phyloP scores from a whole-genome alignment of 2,329 filamentous ascomycete species.

The Aspergillus transmontanensis region DNA sequence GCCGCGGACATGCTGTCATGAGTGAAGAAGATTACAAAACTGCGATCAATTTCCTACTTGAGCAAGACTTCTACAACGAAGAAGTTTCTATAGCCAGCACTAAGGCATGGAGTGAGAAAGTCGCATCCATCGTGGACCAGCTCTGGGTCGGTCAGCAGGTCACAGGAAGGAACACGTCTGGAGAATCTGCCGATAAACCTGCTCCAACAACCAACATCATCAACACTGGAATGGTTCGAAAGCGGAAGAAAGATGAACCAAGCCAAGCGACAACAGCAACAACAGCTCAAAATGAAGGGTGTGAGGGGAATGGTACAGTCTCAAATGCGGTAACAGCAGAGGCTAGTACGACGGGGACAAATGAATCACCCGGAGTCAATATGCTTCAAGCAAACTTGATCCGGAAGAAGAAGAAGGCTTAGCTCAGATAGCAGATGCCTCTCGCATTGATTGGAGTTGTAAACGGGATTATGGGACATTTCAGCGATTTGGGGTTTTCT shows the following conservation, averaged over 20 bases:
- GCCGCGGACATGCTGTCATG: slow-evolving; percentile 40
- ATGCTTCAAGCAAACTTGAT: slow-evolving; percentile 41
- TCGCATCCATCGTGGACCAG: slow-evolving; percentile 41
- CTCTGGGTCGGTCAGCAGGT: slow-evolving; percentile 40
- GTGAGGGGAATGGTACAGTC: not conserved
- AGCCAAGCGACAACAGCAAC: slow-evolving; percentile 11
- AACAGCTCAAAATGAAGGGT: not conserved
- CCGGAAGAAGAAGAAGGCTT: slow-evolving; percentile 46
- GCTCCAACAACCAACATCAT: slow-evolving; percentile 28
- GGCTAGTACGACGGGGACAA: slow-evolving; percentile 3
- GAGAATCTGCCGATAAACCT: slow-evolving; percentile 16
- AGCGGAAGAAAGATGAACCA: slow-evolving; percentile 38
- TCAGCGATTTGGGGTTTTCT: not conserved
- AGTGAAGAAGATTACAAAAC: slow-evolving; percentile 43
- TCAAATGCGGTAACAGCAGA: slow-evolving; percentile 10
- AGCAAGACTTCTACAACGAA: slow-evolving; percentile 46
- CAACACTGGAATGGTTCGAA: slow-evolving; percentile 36
- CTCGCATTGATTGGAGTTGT: slow-evolving; percentile 8
- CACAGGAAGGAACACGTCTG: slow-evolving; percentile 29
- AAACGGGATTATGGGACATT: not conserved
- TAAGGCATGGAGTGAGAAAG: slow-evolving; percentile 44
- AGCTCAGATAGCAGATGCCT: not conserved
- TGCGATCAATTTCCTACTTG: slow-evolving; percentile 42
- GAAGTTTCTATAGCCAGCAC: slow-evolving; percentile 43
- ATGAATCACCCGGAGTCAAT: slow-evolving; percentile 32